Conservation (phyloP, 495 filamentous ascomycete genomes). For the Bombardia bombarda region DNA sequence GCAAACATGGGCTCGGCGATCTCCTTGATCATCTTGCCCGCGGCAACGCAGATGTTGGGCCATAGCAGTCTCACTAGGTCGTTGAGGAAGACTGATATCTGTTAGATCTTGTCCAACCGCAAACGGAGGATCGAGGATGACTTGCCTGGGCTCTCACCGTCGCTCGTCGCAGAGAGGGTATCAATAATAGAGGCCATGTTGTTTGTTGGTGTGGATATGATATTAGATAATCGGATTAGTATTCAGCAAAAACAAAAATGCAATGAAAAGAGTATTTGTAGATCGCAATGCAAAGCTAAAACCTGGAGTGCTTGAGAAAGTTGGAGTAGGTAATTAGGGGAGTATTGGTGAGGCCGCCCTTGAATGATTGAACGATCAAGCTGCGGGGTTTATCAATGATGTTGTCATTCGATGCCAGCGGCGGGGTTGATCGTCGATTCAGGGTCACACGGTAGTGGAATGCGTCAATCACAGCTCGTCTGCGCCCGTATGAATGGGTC, state of each 20-base stretch:
- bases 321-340: background rate
- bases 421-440: background rate
- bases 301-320: no score
- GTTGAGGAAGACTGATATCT: conserved; percentile 30
- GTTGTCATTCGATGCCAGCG: background rate
- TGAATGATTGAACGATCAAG: background rate
- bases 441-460: background rate
- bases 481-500: background rate
- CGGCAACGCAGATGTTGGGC: conserved; percentile 34
- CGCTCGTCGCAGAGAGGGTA: conserved; percentile 14
- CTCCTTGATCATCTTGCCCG: conserved; percentile 26
- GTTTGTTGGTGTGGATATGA: background rate
- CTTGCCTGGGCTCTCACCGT: conserved; percentile 15
- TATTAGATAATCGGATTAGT: background rate
- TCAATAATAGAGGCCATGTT: conserved; percentile 17
- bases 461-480: no score
- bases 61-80: conserved; percentile 36
- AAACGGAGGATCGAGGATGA: background rate
- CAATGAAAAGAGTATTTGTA: background rate
- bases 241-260: background rate
- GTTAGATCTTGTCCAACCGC: background rate
- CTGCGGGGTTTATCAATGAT: background rate
- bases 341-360: background rate
- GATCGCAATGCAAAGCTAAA: background rate
- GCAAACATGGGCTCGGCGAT: conserved; percentile 34